Conservation (phyloP, 2,329 filamentous ascomycete species). For the Xylaria multiplex region DNA sequence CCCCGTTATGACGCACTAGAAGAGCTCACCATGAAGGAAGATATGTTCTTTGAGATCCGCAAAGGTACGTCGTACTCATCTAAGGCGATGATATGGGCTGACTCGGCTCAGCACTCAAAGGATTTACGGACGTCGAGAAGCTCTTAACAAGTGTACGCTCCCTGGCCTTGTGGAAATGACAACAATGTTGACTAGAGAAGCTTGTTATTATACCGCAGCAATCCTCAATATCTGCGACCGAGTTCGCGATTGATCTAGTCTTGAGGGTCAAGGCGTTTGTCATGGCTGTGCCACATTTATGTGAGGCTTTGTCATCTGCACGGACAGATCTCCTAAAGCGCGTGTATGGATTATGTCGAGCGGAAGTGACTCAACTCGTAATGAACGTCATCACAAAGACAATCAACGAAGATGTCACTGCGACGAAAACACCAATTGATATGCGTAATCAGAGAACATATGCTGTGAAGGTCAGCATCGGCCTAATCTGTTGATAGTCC, state of each 20-base stretch:
- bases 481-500: neutral
- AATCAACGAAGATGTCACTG: slow-evolving; percentile 84
- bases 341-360: slow-evolving; percentile 75
- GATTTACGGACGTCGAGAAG: slow-evolving; percentile 81
- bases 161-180: neutral
- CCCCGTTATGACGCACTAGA: slow-evolving; percentile 84
- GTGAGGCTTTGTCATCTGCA: slow-evolving; percentile 72
- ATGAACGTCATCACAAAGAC: slow-evolving; percentile 71
- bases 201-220: slow-evolving; percentile 80
- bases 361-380: slow-evolving; percentile 69
- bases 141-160: slow-evolving; percentile 74
- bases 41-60: slow-evolving; percentile 82
- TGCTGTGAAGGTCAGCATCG: slow-evolving; percentile 75
- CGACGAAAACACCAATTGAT: slow-evolving; percentile 82
- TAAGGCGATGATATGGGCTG: slow-evolving; percentile 26
- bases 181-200: slow-evolving; percentile 52
- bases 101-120: slow-evolving; percentile 70
- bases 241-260: slow-evolving; percentile 86
- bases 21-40: slow-evolving; percentile 82
- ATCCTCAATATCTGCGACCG: slow-evolving; percentile 72
- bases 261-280: slow-evolving; percentile 88
- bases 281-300: slow-evolving; percentile 71
- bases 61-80: slow-evolving; percentile 61
- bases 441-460: slow-evolving; percentile 90
- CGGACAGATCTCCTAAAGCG: slow-evolving; percentile 71